Evolutionary conservation across 2,329 filamentous ascomycete genomes (phyloP).

Genomic region (Fusarium luffae): DNA sequence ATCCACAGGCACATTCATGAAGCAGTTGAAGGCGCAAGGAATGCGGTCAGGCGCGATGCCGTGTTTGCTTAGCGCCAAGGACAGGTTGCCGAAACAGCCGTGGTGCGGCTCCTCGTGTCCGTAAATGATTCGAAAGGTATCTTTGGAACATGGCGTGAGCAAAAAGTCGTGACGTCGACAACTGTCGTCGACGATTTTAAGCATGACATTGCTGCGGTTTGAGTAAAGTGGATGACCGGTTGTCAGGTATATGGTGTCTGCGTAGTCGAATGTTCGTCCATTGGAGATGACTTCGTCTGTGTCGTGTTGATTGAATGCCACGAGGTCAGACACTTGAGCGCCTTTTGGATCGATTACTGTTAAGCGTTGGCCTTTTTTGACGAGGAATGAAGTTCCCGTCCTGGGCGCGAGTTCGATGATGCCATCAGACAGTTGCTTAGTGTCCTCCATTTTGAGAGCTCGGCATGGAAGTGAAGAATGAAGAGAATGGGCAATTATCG

Average conservation of each 20-base stretch:
- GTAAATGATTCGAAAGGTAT: constrained; percentile 14
- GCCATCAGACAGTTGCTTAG: neutral
- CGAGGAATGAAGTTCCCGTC: neutral
- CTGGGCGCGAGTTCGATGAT: neutral
- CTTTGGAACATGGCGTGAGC: constrained; percentile 10
- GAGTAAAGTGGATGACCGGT: neutral
- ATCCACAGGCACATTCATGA: constrained; percentile 10
- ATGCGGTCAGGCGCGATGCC: constrained; percentile 5
- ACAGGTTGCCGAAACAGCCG: constrained; percentile 13
- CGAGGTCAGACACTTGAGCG: constrained; percentile 5
- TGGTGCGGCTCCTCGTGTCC: constrained; percentile 4
- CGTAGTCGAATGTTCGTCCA: constrained; percentile 10
- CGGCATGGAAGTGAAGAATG: neutral
- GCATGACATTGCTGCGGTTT: constrained; percentile 11
- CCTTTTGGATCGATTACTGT: constrained; percentile 1
- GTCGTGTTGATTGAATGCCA: constrained; percentile 7
- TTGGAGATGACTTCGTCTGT: constrained; percentile 11
- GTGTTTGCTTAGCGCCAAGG: neutral
- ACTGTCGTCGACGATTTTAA: constrained; percentile 1
- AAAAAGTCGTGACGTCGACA: constrained; percentile 10
- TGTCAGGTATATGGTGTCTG: constrained; percentile 9
- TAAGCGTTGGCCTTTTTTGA: constrained; percentile 1
- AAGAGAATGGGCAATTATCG: neutral
- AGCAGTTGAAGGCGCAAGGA: constrained; percentile 8
- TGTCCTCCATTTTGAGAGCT: neutral